These are phyloP conservation scores for Psidium friedrichsthalianum DNA, from an alignment of 345 rosid genomes.

Conservation along the genomic window DNA sequence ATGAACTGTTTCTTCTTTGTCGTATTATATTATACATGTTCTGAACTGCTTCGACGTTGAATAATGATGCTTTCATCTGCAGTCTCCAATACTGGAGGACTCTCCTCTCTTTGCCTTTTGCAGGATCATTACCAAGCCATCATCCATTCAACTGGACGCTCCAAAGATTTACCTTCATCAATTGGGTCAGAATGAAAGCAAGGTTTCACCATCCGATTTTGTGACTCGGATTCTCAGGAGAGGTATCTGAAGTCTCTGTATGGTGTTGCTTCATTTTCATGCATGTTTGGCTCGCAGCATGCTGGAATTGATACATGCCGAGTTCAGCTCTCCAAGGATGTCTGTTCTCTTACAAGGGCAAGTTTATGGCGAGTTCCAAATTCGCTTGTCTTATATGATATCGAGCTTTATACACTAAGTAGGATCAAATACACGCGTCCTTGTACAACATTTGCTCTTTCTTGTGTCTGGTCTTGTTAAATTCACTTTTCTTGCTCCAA, in stretches of 20 bases:
- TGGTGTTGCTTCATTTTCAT: background rate
- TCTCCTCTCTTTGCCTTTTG: background rate
- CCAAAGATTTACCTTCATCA: background rate
- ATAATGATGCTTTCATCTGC: background rate
- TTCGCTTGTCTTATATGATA: background rate
- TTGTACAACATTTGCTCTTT: background rate
- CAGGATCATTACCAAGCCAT: background rate
- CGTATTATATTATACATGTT: background rate
- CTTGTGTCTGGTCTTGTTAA: background rate
- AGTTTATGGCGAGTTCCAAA: background rate
- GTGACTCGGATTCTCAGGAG: background rate
- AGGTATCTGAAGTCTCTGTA: background rate
- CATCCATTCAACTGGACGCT: background rate
- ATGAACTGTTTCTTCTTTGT: background rate
- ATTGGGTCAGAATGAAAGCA: background rate
- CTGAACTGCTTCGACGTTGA: background rate
- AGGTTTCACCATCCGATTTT: background rate
- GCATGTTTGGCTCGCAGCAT: background rate
- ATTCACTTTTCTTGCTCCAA: background rate
- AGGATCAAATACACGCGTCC: background rate
- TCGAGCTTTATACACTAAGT: background rate
- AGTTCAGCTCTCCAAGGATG: background rate
- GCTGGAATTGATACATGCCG: background rate
- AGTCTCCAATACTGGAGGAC: background rate
- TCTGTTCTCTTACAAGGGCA: background rate